Conservation (phyloP, 2,329 filamentous ascomycete species). For the Ophiocordyceps polyrhachis-furcata region DNA sequence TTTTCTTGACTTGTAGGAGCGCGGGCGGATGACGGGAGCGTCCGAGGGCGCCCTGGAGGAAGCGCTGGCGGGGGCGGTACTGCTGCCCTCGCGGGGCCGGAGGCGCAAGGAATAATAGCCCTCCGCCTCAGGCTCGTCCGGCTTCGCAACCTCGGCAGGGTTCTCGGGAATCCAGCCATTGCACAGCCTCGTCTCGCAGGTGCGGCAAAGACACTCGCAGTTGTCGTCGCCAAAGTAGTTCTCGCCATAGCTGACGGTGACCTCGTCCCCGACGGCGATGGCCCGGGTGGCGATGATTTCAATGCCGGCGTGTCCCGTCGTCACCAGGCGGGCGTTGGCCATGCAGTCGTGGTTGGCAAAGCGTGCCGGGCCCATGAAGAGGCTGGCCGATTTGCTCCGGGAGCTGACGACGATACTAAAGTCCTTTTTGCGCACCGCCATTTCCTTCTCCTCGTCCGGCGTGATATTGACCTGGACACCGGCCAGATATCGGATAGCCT, state of each 20-base stretch:
- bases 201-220: conserved; percentile 80
- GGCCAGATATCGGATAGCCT: conserved; percentile 75
- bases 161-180: conserved; percentile 65
- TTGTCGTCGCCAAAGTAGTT: conserved; percentile 94
- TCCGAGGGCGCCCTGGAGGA: conserved; percentile 35
- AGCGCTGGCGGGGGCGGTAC: conserved; percentile 18
- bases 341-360: conserved; percentile 97
- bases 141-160: conserved; percentile 25
- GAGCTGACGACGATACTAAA: conserved; percentile 95
- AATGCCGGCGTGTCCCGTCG: conserved; percentile 69
- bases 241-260: conserved; percentile 89
- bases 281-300: conserved; percentile 70
- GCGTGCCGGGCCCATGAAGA: conserved; percentile 87
- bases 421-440: conserved; percentile 70
- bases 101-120: conserved; percentile 39
- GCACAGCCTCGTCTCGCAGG: conserved; percentile 54
- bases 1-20: conserved; percentile 21
- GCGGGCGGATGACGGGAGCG: conserved; percentile 34
- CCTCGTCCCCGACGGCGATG: conserved; percentile 79
- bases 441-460: conserved; percentile 68
- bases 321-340: conserved; percentile 76
- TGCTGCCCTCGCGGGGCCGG: conserved; percentile 31
- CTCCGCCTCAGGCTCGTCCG: conserved; percentile 10
- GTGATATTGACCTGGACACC: conserved; percentile 89
- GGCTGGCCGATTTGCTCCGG: conserved; percentile 70